Evolutionary conservation across 441 rosid species (phyloP).

Genomic region (Dalechampia spathulata): DNA sequence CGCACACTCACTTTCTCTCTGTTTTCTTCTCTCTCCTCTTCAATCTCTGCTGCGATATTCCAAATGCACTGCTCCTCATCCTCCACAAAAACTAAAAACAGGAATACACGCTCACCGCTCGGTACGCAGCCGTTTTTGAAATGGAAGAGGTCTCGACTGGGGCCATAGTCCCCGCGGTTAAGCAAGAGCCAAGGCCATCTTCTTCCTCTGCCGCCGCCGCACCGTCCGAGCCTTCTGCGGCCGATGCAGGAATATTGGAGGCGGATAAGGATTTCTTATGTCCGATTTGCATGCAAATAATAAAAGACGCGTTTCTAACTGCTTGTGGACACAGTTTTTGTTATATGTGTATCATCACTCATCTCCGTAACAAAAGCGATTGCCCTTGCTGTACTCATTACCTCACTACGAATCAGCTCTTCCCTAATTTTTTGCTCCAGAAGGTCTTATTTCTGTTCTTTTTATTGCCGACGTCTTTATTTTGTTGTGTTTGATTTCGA

Average conservation of each 20-base stretch:
- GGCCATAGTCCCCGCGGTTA: constrained; percentile 76
- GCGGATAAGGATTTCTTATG: constrained; percentile 78
- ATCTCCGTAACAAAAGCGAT: constrained; percentile 84
- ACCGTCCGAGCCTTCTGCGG: constrained; percentile 22
- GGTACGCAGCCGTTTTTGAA: too few species aligned
- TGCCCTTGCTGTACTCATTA: constrained; percentile 90
- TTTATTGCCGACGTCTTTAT: neutral
- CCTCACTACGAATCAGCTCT: constrained; percentile 74
- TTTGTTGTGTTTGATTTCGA: too few species aligned
- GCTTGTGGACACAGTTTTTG: constrained; percentile 96
- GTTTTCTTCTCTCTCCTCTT: too few species aligned
- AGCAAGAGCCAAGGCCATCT: constrained; percentile 41
- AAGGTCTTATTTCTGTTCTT: constrained; percentile 43
- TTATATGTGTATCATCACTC: constrained; percentile 93
- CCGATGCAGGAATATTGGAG: constrained; percentile 33
- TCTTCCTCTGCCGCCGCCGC: constrained; percentile 18
- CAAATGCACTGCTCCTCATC: neutral
- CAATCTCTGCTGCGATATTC: too few species aligned
- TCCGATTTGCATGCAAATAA: constrained; percentile 97
- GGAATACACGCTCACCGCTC: too few species aligned
- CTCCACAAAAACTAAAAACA: neutral
- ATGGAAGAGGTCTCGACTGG: constrained; percentile 72
- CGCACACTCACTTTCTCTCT: too few species aligned
- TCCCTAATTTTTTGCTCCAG: constrained; percentile 83
- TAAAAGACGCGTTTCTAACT: constrained; percentile 91